Evolutionary conservation across 2,329 filamentous ascomycete species (phyloP).

Genomic region (Torrubiellomyces zombiae): DNA sequence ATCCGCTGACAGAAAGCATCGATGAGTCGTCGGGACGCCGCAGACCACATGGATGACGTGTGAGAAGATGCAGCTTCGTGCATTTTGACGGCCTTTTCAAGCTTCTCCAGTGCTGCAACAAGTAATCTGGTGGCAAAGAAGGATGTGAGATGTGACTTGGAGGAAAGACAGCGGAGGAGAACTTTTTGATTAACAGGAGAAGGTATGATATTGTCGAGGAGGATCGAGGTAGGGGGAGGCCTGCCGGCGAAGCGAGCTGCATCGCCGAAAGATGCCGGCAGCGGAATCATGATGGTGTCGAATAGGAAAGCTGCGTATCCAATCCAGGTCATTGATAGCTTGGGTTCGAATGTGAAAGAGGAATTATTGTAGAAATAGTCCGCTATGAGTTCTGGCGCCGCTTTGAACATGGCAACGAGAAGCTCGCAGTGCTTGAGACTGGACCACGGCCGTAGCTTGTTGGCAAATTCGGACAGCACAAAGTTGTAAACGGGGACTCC

Average conservation of each 20-base stretch:
- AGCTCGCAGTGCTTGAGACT: conserved; percentile 69
- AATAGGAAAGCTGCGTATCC: conserved; percentile 84
- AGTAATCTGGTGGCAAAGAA: conserved; percentile 75
- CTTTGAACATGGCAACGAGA: conserved; percentile 60
- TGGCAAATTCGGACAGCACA: conserved; percentile 61
- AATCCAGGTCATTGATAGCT: conserved; percentile 85
- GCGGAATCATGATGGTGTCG: conserved; percentile 55
- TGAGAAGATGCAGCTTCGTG: conserved; percentile 30
- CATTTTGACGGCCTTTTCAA: conserved; percentile 45
- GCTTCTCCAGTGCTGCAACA: conserved; percentile 62
- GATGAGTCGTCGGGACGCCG: conserved; percentile 49
- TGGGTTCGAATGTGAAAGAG: conserved; percentile 76
- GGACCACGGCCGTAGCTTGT: conserved; percentile 68
- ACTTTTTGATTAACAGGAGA: conserved; percentile 66
- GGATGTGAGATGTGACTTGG: conserved; percentile 61
- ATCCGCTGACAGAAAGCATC: conserved; percentile 64
- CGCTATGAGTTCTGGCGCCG: conserved; percentile 71
- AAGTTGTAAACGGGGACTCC: conserved; percentile 64
- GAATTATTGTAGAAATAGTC: conserved; percentile 73
- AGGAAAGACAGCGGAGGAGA: conserved; percentile 61
- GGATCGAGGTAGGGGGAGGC: conserved; percentile 62
- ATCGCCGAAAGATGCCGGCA: conserved; percentile 59
- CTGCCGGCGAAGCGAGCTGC: conserved; percentile 40
- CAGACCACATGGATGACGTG: conserved; percentile 41
- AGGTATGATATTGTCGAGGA: conserved; percentile 77